These are phyloP conservation scores for Beauveria australis DNA, from an alignment of 2,329 filamentous ascomycete species.

Conservation along the genomic window DNA sequence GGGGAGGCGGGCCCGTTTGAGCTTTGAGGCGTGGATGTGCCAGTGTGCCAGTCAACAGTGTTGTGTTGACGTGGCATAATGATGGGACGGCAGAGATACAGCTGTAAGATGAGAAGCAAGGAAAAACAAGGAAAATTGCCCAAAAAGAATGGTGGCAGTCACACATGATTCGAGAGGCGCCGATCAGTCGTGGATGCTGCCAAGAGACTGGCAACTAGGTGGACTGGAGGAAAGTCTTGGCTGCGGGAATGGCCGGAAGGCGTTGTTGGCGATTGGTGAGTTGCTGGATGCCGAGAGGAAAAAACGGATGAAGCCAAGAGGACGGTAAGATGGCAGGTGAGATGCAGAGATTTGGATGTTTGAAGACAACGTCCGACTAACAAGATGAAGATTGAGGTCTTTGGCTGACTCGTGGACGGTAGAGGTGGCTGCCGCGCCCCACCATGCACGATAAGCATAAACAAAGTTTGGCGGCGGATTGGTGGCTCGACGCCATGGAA, in stretches of 20 bases:
- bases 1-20: background rate
- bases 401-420: no score
- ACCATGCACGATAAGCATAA: slow-evolving; percentile 1
- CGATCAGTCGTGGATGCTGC: background rate
- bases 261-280: background rate
- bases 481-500: background rate
- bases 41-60: no score
- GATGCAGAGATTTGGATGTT: background rate
- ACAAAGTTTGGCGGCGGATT: background rate
- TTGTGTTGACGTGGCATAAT: no score
- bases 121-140: background rate
- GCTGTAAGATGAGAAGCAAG: background rate
- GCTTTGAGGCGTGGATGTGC: background rate
- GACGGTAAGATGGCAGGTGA: background rate
- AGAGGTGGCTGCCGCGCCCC: no score
- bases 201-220: background rate
- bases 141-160: background rate
- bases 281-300: background rate
- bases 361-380: no score
- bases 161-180: background rate
- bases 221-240: background rate
- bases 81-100: no score
- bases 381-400: background rate
- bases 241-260: background rate
- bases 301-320: background rate